Evolutionary conservation across 1,139 yeast species (phyloP).

Genomic region (Pneumocystis jirovecii): DNA sequence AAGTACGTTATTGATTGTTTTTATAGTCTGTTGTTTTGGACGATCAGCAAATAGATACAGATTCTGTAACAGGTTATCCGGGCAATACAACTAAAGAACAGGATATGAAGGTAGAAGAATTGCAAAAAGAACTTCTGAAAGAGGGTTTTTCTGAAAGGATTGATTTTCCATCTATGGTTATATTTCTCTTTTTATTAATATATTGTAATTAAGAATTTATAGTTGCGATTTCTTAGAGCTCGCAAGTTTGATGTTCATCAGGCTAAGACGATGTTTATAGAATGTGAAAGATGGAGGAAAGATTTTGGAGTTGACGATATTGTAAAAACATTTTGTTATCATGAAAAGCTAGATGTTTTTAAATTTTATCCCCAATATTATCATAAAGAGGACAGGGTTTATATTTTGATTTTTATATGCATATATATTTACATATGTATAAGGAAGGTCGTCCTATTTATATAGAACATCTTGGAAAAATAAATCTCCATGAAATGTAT

Average conservation of each 20-base stretch:
- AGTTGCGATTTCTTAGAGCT: constrained; percentile 79
- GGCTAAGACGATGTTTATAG: constrained; percentile 68
- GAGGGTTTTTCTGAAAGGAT: constrained; percentile 59
- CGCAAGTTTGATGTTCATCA: constrained; percentile 76
- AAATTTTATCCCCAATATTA: constrained; percentile 88
- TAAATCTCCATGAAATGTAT: constrained; percentile 79
- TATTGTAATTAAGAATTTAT: background rate
- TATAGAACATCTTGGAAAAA: constrained; percentile 83
- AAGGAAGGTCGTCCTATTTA: constrained; percentile 88
- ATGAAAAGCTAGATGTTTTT: constrained; percentile 60
- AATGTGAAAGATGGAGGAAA: constrained; percentile 84
- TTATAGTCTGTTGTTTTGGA: background rate
- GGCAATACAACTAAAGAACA: constrained; percentile 66
- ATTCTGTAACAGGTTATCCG: constrained; percentile 62
- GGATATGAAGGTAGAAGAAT: constrained; percentile 39
- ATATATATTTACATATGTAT: background rate
- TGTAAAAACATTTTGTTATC: constrained; percentile 71
- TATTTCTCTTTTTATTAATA: constrained; percentile 6
- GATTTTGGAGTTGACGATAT: constrained; percentile 79
- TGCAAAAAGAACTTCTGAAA: constrained; percentile 43
- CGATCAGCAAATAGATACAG: constrained; percentile 53
- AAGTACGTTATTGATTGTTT: background rate
- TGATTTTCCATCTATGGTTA: constrained; percentile 67
- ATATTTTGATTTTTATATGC: background rate
- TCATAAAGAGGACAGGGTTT: constrained; percentile 70